phyloP scores from a whole-genome alignment of 75 land plant genomes.

The Selaginella moellendorffii region DNA sequence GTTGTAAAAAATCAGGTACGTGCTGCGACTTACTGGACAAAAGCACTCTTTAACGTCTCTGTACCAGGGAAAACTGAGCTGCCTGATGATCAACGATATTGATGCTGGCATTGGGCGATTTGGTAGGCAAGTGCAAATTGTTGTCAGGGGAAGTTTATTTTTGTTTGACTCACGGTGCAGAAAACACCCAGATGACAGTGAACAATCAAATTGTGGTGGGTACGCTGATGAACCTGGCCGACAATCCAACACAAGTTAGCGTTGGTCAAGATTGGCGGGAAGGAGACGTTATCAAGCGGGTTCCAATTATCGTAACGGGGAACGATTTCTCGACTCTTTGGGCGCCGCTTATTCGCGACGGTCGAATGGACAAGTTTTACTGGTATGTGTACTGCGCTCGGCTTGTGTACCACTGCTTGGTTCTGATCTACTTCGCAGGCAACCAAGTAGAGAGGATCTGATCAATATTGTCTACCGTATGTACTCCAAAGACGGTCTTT shows the following conservation, averaged over 20 bases:
- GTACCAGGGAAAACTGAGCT: constrained; percentile 82
- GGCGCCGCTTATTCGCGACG: constrained; percentile 92
- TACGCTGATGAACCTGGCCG: constrained; percentile 86
- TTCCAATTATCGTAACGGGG: constrained; percentile 88
- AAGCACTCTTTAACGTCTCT: too few species aligned
- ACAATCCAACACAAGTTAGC: constrained; percentile 91
- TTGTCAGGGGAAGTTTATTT: neutral
- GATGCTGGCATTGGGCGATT: constrained; percentile 98
- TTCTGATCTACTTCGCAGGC: constrained; percentile 11
- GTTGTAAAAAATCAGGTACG: constrained; percentile 83
- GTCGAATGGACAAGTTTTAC: constrained; percentile 94
- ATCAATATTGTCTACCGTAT: constrained; percentile 66
- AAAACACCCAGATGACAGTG: constrained; percentile 83
- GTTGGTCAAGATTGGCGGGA: constrained; percentile 81
- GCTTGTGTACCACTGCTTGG: neutral
- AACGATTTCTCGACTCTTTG: constrained; percentile 87
- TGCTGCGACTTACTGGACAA: too few species aligned
- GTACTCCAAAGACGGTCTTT: constrained; percentile 78
- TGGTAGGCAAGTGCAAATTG: constrained; percentile 35
- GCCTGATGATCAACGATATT: constrained; percentile 92
- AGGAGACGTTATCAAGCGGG: constrained; percentile 51
- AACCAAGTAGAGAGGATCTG: constrained; percentile 75
- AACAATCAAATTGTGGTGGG: constrained; percentile 96
- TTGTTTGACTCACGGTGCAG: constrained; percentile 23
- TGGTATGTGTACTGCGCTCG: constrained; percentile 27